Percentiles rank a stretch among this genome's conserved stretches.
Conservation (phyloP, 768 basidiomycete species). For the Tricholoma sp. region DNA sequence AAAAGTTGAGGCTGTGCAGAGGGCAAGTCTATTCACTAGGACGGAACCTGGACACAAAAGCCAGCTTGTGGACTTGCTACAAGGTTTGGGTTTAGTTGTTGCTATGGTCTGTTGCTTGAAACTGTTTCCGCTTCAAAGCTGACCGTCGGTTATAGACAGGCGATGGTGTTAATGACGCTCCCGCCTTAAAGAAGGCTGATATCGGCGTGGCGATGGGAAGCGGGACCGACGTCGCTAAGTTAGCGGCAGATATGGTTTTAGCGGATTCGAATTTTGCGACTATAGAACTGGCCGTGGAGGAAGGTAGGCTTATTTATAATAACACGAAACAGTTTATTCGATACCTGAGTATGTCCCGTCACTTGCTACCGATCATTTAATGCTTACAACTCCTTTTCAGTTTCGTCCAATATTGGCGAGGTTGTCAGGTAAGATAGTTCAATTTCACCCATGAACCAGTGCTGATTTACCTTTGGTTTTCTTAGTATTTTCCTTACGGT, state of each 20-base stretch:
- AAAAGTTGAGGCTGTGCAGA: constrained; percentile 81
- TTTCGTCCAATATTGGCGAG: constrained; percentile 96
- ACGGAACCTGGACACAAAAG: constrained; percentile 96
- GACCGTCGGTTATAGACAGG: constrained; percentile 55
- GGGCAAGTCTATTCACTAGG: constrained; percentile 85
- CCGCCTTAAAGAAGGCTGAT: constrained; percentile 93
- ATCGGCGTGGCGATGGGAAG: constrained; percentile 99
- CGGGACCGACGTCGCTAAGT: constrained; percentile 96
- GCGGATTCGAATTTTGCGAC: constrained; percentile 97
- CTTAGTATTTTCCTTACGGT: constrained; percentile 92
- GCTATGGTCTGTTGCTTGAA: constrained; percentile 66
- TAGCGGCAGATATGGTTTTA: constrained; percentile 97
- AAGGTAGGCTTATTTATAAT: constrained; percentile 96
- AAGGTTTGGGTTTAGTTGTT: constrained; percentile 87
- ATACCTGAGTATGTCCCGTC: constrained; percentile 73
- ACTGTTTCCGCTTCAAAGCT: neutral
- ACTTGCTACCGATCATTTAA: constrained; percentile 1
- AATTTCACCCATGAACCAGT: neutral
- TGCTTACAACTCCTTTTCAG: constrained; percentile 27
- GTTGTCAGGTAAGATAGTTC: constrained; percentile 59
- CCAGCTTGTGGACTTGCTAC: constrained; percentile 89
- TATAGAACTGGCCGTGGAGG: constrained; percentile 95
- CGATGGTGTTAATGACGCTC: constrained; percentile 98
- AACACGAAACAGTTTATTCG: constrained; percentile 99
- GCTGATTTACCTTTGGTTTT: constrained; percentile 16